Base-by-base conservation (phyloP, 768 basidiomycete genomes). In the Lactifluus hygrophoroides region DNA sequence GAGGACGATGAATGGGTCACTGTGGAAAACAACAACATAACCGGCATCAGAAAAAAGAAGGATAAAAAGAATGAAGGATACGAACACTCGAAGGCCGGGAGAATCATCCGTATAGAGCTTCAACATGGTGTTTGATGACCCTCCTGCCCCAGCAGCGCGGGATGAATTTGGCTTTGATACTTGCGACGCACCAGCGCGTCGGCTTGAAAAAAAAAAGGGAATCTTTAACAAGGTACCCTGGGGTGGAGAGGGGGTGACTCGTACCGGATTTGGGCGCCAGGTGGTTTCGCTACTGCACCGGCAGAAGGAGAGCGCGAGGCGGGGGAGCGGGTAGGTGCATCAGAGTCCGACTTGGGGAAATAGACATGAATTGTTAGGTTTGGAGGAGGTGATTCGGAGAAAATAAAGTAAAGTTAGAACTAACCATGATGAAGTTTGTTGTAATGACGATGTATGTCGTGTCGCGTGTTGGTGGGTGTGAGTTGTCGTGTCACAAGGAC, bases 81-180 rank as follows among this genome's bases (percentile, higher is more conserved):
- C 94, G 71, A 71, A 98, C 96, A 99, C 92, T 80, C 94, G 84
- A 54, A 99, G 80, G 23, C 96, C 96, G 47, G 91, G 92, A 58
- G 94, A 94, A 69, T 97, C 96, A 70, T 97, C 95, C 38, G 96
- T 98, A 82, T 98, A 98, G 4, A 99, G 80, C 75, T 91, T 93
- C 69, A 99, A 82, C 96, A 99, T 98, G 57, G 96, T 99, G 76
- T 92, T 95, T 57, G 88, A 91, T 37, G 90, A 94, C 54, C 96
- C 96, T 54, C 96, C 96, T 57, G 93, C 93, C 42, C 95, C 94
- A 27, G 94, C 93, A 40, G 93, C 86, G 58, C 94, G 86, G 30
- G 86, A 72, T 1, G 92, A 94, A 69, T 93, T 94, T 25, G 94
- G 92, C 71, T 80, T 84, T 48, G 85, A 68, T 6, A 72, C 85